Base-by-base conservation (phyloP, 257 asterid genomes). In the Solanum rostratum region DNA sequence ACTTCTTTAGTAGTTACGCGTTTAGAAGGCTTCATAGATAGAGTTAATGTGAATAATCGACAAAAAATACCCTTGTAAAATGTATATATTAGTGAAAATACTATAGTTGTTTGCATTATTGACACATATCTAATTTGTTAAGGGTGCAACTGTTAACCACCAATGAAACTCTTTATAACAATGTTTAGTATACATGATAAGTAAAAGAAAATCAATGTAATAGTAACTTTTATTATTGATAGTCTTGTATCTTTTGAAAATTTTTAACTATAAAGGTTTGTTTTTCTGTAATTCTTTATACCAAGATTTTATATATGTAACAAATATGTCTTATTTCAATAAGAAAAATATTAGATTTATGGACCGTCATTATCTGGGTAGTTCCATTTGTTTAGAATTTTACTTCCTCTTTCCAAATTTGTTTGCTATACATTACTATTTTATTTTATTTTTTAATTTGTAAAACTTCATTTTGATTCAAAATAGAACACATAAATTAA, bases 1-100 rank as follows among this genome's bases (percentile, higher is more conserved):
- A 83, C 97, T 76, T 30, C 89, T 89, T 19, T 33, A 37, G 78
- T 33, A 37, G 52, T 37, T 39, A 10, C 52, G 24, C 7, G 3
- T 16, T 13, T 66, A 15, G 45, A 66, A 66, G 46, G 49, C 14
- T 29, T 3, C 7, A 0, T 55, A 14, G 7, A n/a, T 5, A 20
- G 50, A 80, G 15, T 52, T 80, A 80, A 0, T 33, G 0, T n/a
- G n/a, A n/a, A n/a, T n/a, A n/a, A n/a, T n/a, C n/a, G n/a, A n/a
- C n/a, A n/a, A n/a, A n/a, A 33, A 33, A 5, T 33, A 3, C 5
- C 37, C 37, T 33, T 33, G 37, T 33, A 33, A 33, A 33, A 33
- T 33, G 37, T 33, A 33, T 33, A 33, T 33, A 33, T 2, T 33
- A 33, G 37, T 33, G 4, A 33, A 33, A 33, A 33, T 33, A 33